Percentiles rank a stretch among this genome's conserved stretches.
Conservation (phyloP, 2,329 filamentous ascomycete species). For the Paraphoma chrysanthemicola region DNA sequence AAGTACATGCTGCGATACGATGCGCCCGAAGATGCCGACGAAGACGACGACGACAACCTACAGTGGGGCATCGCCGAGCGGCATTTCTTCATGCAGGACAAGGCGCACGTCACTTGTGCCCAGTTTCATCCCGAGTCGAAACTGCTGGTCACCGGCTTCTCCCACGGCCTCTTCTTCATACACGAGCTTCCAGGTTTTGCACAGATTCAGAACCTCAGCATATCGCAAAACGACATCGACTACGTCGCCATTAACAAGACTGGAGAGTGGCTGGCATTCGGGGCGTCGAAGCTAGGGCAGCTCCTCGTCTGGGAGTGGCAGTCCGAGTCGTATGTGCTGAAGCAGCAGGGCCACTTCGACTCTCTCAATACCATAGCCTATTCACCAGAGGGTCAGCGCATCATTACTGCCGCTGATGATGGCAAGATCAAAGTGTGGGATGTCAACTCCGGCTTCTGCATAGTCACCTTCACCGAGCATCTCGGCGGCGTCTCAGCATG, state of each 20-base stretch:
- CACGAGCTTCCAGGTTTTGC: conserved; percentile 97
- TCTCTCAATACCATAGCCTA: conserved; percentile 93
- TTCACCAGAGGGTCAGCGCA: conserved; percentile 89
- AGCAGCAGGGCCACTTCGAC: conserved; percentile 97
- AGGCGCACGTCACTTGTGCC: conserved; percentile 86
- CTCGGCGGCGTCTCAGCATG: conserved; percentile 92
- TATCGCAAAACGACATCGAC: conserved; percentile 96
- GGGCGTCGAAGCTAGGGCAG: conserved; percentile 92
- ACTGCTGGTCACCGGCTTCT: conserved; percentile 95
- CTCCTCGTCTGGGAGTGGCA: conserved; percentile 99
- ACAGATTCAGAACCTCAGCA: conserved; percentile 90
- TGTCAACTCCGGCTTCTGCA: conserved; percentile 92
- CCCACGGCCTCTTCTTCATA: conserved; percentile 89
- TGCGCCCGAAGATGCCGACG: conserved; percentile 59
- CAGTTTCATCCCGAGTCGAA: conserved; percentile 86
- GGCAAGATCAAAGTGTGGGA: conserved; percentile 99
- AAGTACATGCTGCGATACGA: conserved; percentile 73
- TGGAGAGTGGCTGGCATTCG: conserved; percentile 97
- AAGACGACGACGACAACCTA: conserved; percentile 71
- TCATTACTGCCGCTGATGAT: conserved; percentile 94
- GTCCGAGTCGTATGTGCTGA: conserved; percentile 97
- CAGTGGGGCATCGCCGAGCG: conserved; percentile 91
- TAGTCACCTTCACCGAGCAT: conserved; percentile 98
- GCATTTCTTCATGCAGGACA: conserved; percentile 93
- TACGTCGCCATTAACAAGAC: conserved; percentile 92